A percentile compares a stretch with the other conserved stretches of the same genome.
phyloP scores from a whole-genome alignment of 202 grass and related monocot species.

The Saccharum hybrid region DNA sequence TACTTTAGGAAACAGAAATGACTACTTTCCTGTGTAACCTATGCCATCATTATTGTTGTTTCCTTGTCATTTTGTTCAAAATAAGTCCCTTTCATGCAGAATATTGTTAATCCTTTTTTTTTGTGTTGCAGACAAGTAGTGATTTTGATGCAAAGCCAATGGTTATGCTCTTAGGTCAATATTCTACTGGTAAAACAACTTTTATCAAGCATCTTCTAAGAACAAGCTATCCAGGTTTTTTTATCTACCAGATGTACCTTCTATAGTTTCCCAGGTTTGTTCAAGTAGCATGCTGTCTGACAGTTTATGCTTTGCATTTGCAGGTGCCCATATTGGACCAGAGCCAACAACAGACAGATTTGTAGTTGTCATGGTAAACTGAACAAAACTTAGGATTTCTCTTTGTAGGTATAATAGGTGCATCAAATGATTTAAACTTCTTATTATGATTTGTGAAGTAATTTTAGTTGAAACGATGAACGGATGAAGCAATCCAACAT shows the following conservation, averaged over 20 bases:
- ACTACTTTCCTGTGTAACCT: constrained; percentile 11
- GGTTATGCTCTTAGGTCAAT: constrained; percentile 98
- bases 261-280: constrained; percentile 19
- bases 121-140: constrained; percentile 72
- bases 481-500: neutral
- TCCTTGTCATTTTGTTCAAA: constrained; percentile 22
- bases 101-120: constrained; percentile 21
- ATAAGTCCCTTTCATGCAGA: constrained; percentile 24
- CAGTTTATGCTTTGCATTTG: constrained; percentile 42
- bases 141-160: constrained; percentile 98
- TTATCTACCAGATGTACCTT: constrained; percentile 23
- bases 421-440: constrained; percentile 12
- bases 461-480: neutral
- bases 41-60: neutral
- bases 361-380: constrained; percentile 96
- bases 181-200: constrained; percentile 94
- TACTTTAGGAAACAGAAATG: constrained; percentile 2
- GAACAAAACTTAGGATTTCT: constrained; percentile 11
- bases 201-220: constrained; percentile 92
- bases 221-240: constrained; percentile 82
- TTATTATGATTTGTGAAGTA: constrained; percentile 31
- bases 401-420: constrained; percentile 37
- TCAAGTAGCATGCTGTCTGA: constrained; percentile 36
- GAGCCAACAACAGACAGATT: constrained; percentile 98
- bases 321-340: constrained; percentile 98